Percentiles rank a stretch among this genome's conserved stretches.
Conservation (phyloP, 2,329 filamentous ascomycete species). For the Exserohilum turcica region DNA sequence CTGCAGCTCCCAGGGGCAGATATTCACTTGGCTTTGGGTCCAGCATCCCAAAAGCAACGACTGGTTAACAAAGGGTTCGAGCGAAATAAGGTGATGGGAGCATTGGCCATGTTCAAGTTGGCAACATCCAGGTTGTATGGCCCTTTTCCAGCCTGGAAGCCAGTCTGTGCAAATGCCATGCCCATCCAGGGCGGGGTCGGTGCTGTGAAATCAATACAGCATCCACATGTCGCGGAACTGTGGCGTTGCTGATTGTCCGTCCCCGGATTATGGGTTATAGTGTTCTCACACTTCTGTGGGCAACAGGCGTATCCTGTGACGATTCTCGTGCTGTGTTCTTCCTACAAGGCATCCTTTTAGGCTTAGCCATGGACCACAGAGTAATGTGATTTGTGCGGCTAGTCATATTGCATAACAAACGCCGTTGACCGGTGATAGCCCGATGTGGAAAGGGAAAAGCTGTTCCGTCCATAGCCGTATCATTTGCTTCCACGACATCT, state of each 20-base stretch:
- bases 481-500: conserved; percentile 31
- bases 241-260: conserved; percentile 40
- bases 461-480: conserved; percentile 21
- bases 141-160: conserved; percentile 15
- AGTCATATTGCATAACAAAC: conserved; percentile 27
- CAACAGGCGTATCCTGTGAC: conserved; percentile 31
- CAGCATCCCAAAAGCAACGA: conserved; percentile 5
- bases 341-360: conserved; percentile 15
- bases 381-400: conserved; percentile 17
- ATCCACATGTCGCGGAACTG: conserved; percentile 41
- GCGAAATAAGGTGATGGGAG: conserved; percentile 24
- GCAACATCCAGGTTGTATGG: conserved; percentile 14
- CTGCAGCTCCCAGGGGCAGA: conserved; percentile 39
- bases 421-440: conserved; percentile 25
- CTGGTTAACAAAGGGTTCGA: conserved; percentile 21
- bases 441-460: conserved; percentile 24
- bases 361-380: conserved; percentile 25
- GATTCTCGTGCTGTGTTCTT: conserved; percentile 38
- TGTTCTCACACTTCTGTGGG: conserved; percentile 26
- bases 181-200: conserved; percentile 19
- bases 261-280: conserved; percentile 28
- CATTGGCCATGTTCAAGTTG: conserved; percentile 22
- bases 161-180: conserved; percentile 18
- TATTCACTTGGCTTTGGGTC: conserved; percentile 4
- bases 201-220: conserved; percentile 36